phyloP scores from a whole-genome alignment of 2,329 filamentous ascomycete species.

The Ophiostoma fasciatum region DNA sequence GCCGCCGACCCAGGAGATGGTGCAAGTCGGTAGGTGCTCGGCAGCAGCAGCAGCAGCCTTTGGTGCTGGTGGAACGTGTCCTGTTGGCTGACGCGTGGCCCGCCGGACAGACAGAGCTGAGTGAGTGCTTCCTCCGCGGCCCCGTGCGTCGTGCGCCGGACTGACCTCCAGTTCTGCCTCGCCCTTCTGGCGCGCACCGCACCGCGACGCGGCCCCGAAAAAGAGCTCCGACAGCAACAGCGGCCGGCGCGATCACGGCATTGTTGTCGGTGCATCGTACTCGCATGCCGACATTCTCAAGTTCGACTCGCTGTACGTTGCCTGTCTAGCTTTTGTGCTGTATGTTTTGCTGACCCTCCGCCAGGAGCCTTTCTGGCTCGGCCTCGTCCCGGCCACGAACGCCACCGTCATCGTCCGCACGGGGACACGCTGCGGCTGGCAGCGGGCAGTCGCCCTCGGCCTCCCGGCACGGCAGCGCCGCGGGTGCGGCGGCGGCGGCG shows the following conservation, averaged over 20 bases:
- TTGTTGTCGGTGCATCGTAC: slow-evolving; percentile 87
- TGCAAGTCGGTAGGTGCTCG: slow-evolving; percentile 75
- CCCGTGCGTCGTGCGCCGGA: slow-evolving; percentile 13
- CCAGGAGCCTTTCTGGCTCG: slow-evolving; percentile 41
- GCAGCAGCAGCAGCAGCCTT: too few relatives aligned
- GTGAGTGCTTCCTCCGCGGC: slow-evolving; percentile 29
- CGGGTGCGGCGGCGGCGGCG: slow-evolving; percentile 39
- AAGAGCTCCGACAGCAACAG: slow-evolving; percentile 25
- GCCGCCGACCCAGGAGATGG: slow-evolving; percentile 70
- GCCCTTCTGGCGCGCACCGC: slow-evolving; percentile 69
- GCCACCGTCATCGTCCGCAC: slow-evolving; percentile 49
- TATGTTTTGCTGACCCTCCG: slow-evolving; percentile 6
- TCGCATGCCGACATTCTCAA: slow-evolving; percentile 93
- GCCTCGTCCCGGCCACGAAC: slow-evolving; percentile 55
- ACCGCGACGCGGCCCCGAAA: slow-evolving; percentile 37
- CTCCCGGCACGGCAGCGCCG: slow-evolving; percentile 30
- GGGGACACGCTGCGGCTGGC: not conserved
- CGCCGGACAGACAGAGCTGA: slow-evolving; percentile 42
- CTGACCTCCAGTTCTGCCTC: slow-evolving; percentile 50
- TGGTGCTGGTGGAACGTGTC: too few relatives aligned
- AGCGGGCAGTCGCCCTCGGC: slow-evolving; percentile 28
- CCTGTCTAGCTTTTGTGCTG: not conserved
- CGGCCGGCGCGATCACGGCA: slow-evolving; percentile 37
- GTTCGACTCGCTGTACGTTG: slow-evolving; percentile 59
- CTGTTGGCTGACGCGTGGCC: slow-evolving; percentile 9